phyloP scores from a whole-genome alignment of 2,329 filamentous ascomycete genomes.

The Anthostomella pinea region DNA sequence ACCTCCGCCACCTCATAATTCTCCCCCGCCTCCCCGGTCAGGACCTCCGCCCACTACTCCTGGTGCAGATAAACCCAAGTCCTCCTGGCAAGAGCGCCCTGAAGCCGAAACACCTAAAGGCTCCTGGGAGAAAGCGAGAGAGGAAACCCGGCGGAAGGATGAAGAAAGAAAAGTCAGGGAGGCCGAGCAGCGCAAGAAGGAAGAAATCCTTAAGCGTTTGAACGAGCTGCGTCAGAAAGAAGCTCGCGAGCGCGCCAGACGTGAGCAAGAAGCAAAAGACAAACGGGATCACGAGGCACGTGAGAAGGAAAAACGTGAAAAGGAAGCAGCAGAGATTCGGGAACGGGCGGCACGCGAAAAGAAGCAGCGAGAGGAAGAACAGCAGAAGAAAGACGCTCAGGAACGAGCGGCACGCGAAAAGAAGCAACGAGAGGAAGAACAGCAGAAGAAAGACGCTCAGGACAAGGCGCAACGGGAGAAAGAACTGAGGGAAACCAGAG shows the following conservation, averaged over 20 bases:
- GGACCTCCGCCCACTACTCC: slow-evolving; percentile 20
- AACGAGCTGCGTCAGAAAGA: slow-evolving; percentile 55
- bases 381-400: slow-evolving; percentile 30
- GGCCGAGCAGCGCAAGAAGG: slow-evolving; percentile 58
- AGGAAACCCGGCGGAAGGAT: slow-evolving; percentile 62
- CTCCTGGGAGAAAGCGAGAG: slow-evolving; percentile 67
- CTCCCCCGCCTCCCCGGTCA: slow-evolving; percentile 28
- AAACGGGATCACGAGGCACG: slow-evolving; percentile 36
- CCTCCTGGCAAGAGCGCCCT: slow-evolving; percentile 38
- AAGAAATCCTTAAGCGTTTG: slow-evolving; percentile 51
- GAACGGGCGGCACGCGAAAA: slow-evolving; percentile 34
- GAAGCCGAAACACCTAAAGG: slow-evolving; percentile 37
- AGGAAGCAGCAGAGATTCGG: slow-evolving; percentile 31
- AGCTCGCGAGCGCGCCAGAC: slow-evolving; percentile 32
- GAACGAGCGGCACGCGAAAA: no score
- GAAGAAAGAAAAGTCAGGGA: slow-evolving; percentile 61
- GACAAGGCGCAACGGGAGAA: slow-evolving; percentile 33
- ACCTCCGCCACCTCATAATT: slow-evolving; percentile 36
- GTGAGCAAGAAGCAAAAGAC: slow-evolving; percentile 34
- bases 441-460: slow-evolving; percentile 26
- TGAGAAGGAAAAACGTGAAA: slow-evolving; percentile 30
- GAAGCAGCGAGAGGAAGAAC: slow-evolving; percentile 32
- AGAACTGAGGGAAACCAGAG: slow-evolving; percentile 30
- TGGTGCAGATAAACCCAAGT: slow-evolving; percentile 33
- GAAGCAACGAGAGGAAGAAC: slow-evolving; percentile 29